Conservation (phyloP, 2,329 filamentous ascomycete species). For the Monilinia laxa region DNA sequence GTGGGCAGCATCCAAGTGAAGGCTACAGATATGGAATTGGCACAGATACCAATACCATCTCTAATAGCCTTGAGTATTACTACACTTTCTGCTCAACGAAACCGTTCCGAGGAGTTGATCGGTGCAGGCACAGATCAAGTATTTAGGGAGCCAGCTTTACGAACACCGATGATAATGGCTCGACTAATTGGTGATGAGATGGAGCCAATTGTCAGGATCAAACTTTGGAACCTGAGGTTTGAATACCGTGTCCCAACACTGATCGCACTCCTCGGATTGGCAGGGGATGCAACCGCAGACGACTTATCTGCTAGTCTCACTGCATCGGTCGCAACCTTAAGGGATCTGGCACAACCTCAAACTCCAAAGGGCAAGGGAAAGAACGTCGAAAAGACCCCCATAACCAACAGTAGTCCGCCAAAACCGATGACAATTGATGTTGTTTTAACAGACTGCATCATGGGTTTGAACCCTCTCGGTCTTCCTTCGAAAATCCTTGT, state of each 20-base stretch:
- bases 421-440: conserved; percentile 70
- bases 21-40: conserved; percentile 65
- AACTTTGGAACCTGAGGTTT: conserved; percentile 77
- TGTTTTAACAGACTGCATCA: conserved; percentile 74
- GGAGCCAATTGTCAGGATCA: conserved; percentile 85
- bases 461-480: conserved; percentile 81
- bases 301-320: conserved; percentile 75
- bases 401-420: conserved; percentile 30
- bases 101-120: conserved; percentile 69
- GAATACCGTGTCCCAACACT: conserved; percentile 87
- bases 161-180: conserved; percentile 73
- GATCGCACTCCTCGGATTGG: conserved; percentile 73
- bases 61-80: conserved; percentile 76
- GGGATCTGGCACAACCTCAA: conserved; percentile 58
- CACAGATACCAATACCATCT: conserved; percentile 81
- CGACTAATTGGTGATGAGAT: conserved; percentile 92
- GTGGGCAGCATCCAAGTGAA: conserved; percentile 64
- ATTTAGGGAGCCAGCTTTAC: conserved; percentile 33
- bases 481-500: conserved; percentile 74
- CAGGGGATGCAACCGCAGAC: conserved; percentile 64
- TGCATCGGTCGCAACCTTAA: conserved; percentile 75
- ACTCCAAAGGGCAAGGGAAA: conserved; percentile 24
- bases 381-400: conserved; percentile 11
- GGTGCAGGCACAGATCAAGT: conserved; percentile 47
- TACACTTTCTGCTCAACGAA: conserved; percentile 60